A percentile compares a stretch with the other conserved stretches of the same genome.
phyloP scores from a whole-genome alignment of 768 basidiomycete genomes.

The Suillus discolor region DNA sequence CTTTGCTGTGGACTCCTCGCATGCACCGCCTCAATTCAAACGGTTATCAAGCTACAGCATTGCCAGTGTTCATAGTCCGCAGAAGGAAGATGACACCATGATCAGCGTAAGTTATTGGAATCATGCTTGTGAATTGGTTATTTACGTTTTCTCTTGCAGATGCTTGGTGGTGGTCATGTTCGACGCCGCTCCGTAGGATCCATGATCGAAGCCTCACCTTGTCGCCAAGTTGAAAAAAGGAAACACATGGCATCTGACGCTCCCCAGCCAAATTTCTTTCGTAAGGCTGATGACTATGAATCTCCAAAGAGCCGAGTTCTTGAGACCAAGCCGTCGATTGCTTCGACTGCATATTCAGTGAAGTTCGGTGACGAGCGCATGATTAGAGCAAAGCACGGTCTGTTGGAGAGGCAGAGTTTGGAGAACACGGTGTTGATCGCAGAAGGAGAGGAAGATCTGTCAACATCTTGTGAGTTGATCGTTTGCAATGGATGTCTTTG shows the following conservation, averaged over 20 bases:
- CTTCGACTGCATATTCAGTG: conserved; percentile 56
- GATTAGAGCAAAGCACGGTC: conserved; percentile 62
- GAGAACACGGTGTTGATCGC: conserved; percentile 68
- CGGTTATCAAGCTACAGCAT: conserved; percentile 68
- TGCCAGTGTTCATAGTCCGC: conserved; percentile 47
- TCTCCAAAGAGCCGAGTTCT: conserved; percentile 51
- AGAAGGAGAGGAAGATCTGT: conserved; percentile 59
- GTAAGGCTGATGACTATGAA: conserved; percentile 33
- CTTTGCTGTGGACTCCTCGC: conserved; percentile 43
- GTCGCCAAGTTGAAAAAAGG: conserved; percentile 63
- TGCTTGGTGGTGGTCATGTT: conserved; percentile 79
- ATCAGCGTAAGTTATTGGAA: conserved; percentile 55
- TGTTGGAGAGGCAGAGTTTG: conserved; percentile 65
- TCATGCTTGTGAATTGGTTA: conserved; percentile 5
- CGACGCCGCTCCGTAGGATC: conserved; percentile 70
- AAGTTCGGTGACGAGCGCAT: conserved; percentile 71
- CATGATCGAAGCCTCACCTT: conserved; percentile 70
- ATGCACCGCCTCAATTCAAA: conserved; percentile 53
- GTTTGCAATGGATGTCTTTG: neutral
- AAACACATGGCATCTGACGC: conserved; percentile 43
- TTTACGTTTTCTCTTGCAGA: conserved; percentile 41
- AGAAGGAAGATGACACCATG: conserved; percentile 80
- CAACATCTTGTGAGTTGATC: conserved; percentile 47
- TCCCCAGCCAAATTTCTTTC: conserved; percentile 36
- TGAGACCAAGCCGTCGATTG: conserved; percentile 63